These are phyloP conservation scores for Penicillium sp. DNA, from an alignment of 2,329 filamentous ascomycete genomes.

Conservation along the genomic window DNA sequence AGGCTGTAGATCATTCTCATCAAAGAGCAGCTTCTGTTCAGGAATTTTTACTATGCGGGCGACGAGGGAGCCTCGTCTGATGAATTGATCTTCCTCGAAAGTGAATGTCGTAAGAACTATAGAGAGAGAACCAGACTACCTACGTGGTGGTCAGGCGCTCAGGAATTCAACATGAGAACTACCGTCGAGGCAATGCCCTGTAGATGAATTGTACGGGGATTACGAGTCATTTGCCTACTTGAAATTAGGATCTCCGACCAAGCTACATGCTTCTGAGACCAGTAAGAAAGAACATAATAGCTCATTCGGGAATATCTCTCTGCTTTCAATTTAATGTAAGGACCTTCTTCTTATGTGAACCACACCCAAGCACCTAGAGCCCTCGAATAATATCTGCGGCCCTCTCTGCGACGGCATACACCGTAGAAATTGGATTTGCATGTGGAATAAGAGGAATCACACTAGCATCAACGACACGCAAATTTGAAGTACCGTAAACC, in stretches of 20 bases:
- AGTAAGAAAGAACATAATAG: too few species aligned
- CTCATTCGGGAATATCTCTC: background rate
- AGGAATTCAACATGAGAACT: too few species aligned
- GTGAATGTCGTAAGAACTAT: too few species aligned
- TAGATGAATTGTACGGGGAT: background rate
- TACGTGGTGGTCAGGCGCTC: too few species aligned
- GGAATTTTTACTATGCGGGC: too few species aligned
- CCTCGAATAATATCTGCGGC: constrained; percentile 30
- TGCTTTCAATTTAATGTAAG: too few species aligned
- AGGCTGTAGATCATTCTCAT: background rate
- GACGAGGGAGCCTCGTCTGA: too few species aligned
- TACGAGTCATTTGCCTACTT: background rate
- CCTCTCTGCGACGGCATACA: constrained; percentile 40
- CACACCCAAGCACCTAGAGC: background rate
- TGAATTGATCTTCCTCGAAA: too few species aligned
- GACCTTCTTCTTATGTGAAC: too few species aligned
- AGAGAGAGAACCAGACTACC: too few species aligned
- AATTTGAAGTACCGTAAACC: constrained; percentile 33
- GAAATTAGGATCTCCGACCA: background rate
- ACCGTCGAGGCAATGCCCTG: background rate
- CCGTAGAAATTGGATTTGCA: constrained; percentile 37
- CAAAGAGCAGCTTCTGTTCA: too few species aligned
- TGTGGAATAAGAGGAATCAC: constrained; percentile 37
- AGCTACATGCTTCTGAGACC: background rate
- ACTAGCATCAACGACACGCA: constrained; percentile 40